Base-by-base conservation (phyloP, 2,329 filamentous ascomycete species). In the Calonectria montana region DNA sequence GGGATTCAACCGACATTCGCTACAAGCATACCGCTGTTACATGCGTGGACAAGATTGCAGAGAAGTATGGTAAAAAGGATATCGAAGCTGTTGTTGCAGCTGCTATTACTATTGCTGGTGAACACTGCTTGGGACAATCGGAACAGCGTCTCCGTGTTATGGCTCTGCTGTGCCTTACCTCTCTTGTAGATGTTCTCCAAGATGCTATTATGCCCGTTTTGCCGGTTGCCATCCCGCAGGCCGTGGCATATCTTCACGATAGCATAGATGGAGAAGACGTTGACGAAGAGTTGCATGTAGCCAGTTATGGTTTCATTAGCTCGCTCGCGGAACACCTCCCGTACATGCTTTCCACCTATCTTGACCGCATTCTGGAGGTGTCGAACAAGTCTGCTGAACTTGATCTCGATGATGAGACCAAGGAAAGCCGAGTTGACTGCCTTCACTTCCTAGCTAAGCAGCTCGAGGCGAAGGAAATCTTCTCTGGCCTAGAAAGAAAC, bases 31-130 rank as follows among this genome's bases (percentile, higher is more conserved):
- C 94, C 13, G 94, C 96, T 1, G 92, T 99, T 73, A 92, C 92
- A 41, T 98, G 96, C 78, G 93, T 98, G 53, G 96, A 98, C 84
- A 94, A 94, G 82, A 97, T 99, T 74, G 91, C 94, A 2, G 96
- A 98, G 84, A 96, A 96, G 82, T 98, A 98, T 81, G 97, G 97
- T 76, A 97, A 97, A 87, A 97, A 96, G 82, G 94, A 98, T 79
- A 88, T 93, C 1, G 91, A 93, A 76, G 92, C 91, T 53, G 93
- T 98, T 53, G 88, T 93, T 29, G 90, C 90, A 5, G 93, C 95
- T 6, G 94, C 95, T 5, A 87, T 91, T 71, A 93, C 93, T 1
- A 93, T 99, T 77, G 92, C 94, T 43, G 92, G 95, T 48, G 86
- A 91, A 67, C 87, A 93, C 74, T 96, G 94, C 74, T 89, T 98